Evolutionary conservation across 306 rosid species (phyloP).

Genomic region (Notholithocarpus densiflorus): DNA sequence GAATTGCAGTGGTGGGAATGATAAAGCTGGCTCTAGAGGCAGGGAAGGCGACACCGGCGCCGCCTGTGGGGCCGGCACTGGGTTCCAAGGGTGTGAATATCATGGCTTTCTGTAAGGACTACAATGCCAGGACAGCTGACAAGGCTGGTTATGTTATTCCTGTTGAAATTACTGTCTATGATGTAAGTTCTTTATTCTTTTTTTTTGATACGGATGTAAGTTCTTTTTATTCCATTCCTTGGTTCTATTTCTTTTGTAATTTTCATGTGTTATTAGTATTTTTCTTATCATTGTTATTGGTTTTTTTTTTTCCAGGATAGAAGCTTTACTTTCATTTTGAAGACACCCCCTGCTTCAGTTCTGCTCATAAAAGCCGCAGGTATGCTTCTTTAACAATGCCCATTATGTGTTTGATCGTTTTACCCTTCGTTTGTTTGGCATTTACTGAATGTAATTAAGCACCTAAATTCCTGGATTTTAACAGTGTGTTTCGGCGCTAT

Average conservation of each 20-base stretch:
- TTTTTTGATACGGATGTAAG: conserved; percentile 82
- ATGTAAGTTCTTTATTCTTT: conserved; percentile 47
- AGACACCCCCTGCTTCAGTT: conserved; percentile 98
- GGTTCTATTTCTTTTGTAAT: neutral
- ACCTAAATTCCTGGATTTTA: neutral
- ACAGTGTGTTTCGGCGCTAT: neutral
- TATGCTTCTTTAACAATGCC: conserved; percentile 26
- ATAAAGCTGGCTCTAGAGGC: conserved; percentile 97
- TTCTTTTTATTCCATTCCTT: neutral
- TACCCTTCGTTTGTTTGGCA: neutral
- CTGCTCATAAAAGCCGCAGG: conserved; percentile 98
- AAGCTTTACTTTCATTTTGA: conserved; percentile 88
- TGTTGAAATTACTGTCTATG: conserved; percentile 93
- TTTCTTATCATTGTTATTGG: neutral
- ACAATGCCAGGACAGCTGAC: conserved; percentile 93
- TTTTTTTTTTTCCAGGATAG: conserved; percentile 52
- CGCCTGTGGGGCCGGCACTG: conserved; percentile 97
- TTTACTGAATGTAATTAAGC: neutral
- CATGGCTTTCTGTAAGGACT: conserved; percentile 97
- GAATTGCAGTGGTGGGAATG: conserved; percentile 67
- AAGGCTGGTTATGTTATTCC: conserved; percentile 95
- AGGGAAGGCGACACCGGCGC: conserved; percentile 99
- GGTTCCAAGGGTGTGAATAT: conserved; percentile 98
- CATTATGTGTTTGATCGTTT: conserved; percentile 25
- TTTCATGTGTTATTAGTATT: neutral